These are phyloP conservation scores for Edaphochlamys debaryana DNA, from an alignment of 139 green algal genomes.

Conservation along the genomic window DNA sequence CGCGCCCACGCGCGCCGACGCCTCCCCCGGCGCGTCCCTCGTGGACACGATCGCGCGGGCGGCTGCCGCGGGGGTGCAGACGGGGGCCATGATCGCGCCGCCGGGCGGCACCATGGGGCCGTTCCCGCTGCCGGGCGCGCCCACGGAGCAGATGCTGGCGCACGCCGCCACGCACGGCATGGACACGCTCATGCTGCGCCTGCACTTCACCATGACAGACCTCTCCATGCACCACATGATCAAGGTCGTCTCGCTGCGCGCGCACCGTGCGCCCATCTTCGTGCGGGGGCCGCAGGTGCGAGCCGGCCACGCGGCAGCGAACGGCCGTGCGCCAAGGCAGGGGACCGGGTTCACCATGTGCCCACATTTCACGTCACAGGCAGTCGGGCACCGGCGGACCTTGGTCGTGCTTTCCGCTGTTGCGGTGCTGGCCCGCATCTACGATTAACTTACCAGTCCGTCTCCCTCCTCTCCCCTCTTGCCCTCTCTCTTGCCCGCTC, in stretches of 20 bases:
- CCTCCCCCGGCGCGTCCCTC: background rate
- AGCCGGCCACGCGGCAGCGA: too few relatives aligned
- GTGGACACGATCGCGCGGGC: background rate
- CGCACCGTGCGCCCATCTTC: background rate
- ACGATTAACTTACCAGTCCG: too few relatives aligned
- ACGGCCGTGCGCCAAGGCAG: too few relatives aligned
- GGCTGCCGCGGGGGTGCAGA: background rate
- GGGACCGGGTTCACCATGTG: too few relatives aligned
- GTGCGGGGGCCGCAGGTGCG: background rate
- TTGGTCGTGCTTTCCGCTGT: too few relatives aligned
- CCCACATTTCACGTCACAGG: too few relatives aligned
- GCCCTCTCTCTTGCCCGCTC: too few relatives aligned
- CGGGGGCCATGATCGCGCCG: too few relatives aligned
- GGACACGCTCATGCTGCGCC: conserved; percentile 27
- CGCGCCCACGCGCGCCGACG: background rate
- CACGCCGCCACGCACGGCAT: conserved; percentile 13
- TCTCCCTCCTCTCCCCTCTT: too few relatives aligned
- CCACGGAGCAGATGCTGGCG: conserved; percentile 14
- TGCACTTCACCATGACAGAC: conserved; percentile 40
- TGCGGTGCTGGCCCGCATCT: too few relatives aligned
- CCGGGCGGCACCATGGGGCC: background rate
- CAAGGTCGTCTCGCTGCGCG: conserved; percentile 27
- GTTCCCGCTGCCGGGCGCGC: background rate
- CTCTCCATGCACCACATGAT: conserved; percentile 34
- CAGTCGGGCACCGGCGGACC: too few relatives aligned